Conservation (phyloP, 2,329 filamentous ascomycete genomes). For the Hortaea sp. region DNA sequence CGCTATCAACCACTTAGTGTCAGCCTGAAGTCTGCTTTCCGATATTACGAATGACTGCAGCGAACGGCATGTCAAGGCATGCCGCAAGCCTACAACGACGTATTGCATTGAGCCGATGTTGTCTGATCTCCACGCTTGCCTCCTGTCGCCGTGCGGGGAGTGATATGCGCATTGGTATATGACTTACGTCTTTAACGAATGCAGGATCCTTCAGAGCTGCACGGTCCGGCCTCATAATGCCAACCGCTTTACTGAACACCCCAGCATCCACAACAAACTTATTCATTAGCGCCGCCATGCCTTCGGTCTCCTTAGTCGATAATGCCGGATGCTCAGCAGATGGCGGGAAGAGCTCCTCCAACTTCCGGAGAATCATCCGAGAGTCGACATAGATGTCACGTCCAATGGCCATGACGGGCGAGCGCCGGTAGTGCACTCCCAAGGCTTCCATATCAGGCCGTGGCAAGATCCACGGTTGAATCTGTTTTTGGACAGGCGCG, state of each 20-base stretch:
- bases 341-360: slow-evolving; percentile 47
- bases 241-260: slow-evolving; percentile 44
- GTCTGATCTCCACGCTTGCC: slow-evolving; percentile 52
- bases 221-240: slow-evolving; percentile 47
- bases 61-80: no score
- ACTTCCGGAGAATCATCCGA: slow-evolving; percentile 55
- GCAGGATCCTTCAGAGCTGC: slow-evolving; percentile 46
- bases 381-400: slow-evolving; percentile 61
- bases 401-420: slow-evolving; percentile 57
- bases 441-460: slow-evolving; percentile 54
- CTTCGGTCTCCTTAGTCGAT: slow-evolving; percentile 29
- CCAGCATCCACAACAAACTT: slow-evolving; percentile 46
- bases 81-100: no score
- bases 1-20: slow-evolving; percentile 16
- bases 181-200: slow-evolving; percentile 46
- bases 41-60: no score
- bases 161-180: slow-evolving; percentile 40
- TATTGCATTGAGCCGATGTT: slow-evolving; percentile 34
- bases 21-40: no score
- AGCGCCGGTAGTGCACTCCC: slow-evolving; percentile 57
- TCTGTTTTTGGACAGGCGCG: slow-evolving; percentile 25
- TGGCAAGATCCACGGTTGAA: slow-evolving; percentile 55
- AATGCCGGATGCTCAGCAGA: slow-evolving; percentile 14
- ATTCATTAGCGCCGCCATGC: slow-evolving; percentile 47
- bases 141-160: no score